Evolutionary conservation across 352 stramenopile genomes (phyloP), one percentile per base, ranked within the genome.

Genomic region (Phytophthora hybrid): DNA sequence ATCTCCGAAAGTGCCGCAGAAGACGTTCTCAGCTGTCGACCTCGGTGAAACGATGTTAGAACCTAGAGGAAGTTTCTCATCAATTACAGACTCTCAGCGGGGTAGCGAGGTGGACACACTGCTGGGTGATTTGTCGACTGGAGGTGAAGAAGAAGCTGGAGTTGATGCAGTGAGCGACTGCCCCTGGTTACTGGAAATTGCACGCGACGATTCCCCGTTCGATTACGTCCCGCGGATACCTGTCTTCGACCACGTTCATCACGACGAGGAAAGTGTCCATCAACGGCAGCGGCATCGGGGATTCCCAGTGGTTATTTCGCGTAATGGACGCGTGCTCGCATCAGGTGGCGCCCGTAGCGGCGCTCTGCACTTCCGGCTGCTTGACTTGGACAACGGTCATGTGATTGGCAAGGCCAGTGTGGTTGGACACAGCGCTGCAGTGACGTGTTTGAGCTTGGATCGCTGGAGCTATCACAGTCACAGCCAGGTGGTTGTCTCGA

Each of bases 351-450:
- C 88, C 1, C 83, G 83, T 2, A 94, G 82, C 61, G 90, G 90
- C 2, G 89, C 88, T 13, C 64, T 97, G 29, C 89, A 95, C 64
- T 75, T 97, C 18, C 86, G 90, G 4, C 63, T 96, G 7, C 37
- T 96, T 0, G 90, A 97, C 59, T 69, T 94, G 5, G 90, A 95
- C 66, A 97, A 90, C 53, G 89, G 88, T 0, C 90, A 95, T 51
- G 78, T 97, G 18, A 66, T 96, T 23, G 90, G 85, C 10, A 94
- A 94, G 67, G 90, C 89, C 1, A 97, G 88, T 61, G 88, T 95
- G 10, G 87, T 88, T 4, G 90, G 90, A 0, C 90, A 97, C 52
- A 78, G 85, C 19, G 83, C 76, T 26, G 76, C 81, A 2, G 80
- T 97, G 26, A 94, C 90, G 32, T 95, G 89, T 63, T 32, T 97